These are phyloP conservation scores for Aspergillus cristatus DNA, from an alignment of 495 filamentous ascomycete genomes.

Conservation along the genomic window DNA sequence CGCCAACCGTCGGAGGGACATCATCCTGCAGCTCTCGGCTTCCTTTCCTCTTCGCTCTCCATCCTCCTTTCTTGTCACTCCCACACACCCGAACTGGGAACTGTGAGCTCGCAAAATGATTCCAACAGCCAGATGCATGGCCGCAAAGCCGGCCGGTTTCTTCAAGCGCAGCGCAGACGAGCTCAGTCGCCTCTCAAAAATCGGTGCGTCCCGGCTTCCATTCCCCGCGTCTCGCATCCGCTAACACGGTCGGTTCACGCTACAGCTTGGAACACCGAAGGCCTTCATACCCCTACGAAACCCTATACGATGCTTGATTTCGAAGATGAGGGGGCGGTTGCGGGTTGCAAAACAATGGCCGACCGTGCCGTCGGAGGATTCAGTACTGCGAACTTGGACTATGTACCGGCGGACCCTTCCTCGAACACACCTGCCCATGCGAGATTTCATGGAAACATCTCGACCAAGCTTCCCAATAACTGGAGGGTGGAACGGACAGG, in stretches of 20 bases:
- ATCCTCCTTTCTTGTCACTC: neutral
- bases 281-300: constrained; percentile 37
- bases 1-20: neutral
- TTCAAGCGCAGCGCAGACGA: constrained; percentile 56
- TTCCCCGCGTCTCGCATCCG: neutral
- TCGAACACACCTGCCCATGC: constrained; percentile 46
- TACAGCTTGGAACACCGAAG: constrained; percentile 42
- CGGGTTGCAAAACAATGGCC: constrained; percentile 71
- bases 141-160: constrained; percentile 43
- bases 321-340: constrained; percentile 50
- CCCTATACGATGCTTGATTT: constrained; percentile 47
- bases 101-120: constrained; percentile 41
- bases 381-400: constrained; percentile 65
- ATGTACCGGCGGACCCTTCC: constrained; percentile 40
- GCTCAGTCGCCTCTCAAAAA: constrained; percentile 47
- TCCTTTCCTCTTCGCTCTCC: neutral
- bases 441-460: constrained; percentile 81
- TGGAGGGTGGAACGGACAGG: constrained; percentile 50
- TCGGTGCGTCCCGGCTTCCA: constrained; percentile 33
- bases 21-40: neutral
- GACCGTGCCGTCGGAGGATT: constrained; percentile 81
- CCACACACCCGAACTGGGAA: neutral
- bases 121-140: constrained; percentile 39
- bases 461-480: constrained; percentile 59
- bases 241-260: constrained; percentile 2